phyloP scores from a whole-genome alignment of 1,284 basidiomycete genomes.

The Ustilago lituana region DNA sequence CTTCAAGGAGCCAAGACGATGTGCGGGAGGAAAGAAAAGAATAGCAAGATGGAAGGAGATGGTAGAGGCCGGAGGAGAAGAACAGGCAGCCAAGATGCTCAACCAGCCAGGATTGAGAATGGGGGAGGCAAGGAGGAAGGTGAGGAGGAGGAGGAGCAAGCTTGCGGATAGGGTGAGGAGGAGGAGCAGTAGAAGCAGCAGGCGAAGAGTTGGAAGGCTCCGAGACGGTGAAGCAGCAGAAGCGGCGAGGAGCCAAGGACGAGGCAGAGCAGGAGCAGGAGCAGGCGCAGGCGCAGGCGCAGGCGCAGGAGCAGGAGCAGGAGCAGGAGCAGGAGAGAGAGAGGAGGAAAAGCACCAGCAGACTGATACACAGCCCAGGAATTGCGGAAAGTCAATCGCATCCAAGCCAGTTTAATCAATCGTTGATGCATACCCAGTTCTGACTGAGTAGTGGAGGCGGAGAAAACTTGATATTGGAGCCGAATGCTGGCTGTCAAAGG shows the following conservation, averaged over 20 bases:
- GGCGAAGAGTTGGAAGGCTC: too few relatives aligned
- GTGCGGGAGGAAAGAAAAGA: not conserved
- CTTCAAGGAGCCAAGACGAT: too few relatives aligned
- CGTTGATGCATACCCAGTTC: not conserved
- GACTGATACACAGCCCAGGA: conserved; percentile 13
- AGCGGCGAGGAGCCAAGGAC: not conserved
- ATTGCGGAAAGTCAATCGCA: conserved; percentile 11
- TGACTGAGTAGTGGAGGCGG: conserved; percentile 10
- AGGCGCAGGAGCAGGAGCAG: not conserved
- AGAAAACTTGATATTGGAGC: too few relatives aligned
- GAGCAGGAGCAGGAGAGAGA: not conserved
- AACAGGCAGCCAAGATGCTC: too few relatives aligned
- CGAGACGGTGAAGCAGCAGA: not conserved
- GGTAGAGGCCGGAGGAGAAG: not conserved
- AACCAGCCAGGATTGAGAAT: too few relatives aligned
- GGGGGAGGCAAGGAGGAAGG: not conserved
- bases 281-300: too few relatives aligned
- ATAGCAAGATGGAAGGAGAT: conserved; percentile 12
- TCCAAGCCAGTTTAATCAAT: too few relatives aligned
- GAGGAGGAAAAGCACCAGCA: not conserved
- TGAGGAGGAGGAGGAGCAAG: not conserved
- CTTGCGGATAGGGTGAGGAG: not conserved
- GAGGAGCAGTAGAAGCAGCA: conserved; percentile 1
- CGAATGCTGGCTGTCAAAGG: too few relatives aligned
- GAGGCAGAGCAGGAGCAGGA: not conserved